phyloP scores from a whole-genome alignment of 768 basidiomycete species.

The Punctularia strigosozonata region DNA sequence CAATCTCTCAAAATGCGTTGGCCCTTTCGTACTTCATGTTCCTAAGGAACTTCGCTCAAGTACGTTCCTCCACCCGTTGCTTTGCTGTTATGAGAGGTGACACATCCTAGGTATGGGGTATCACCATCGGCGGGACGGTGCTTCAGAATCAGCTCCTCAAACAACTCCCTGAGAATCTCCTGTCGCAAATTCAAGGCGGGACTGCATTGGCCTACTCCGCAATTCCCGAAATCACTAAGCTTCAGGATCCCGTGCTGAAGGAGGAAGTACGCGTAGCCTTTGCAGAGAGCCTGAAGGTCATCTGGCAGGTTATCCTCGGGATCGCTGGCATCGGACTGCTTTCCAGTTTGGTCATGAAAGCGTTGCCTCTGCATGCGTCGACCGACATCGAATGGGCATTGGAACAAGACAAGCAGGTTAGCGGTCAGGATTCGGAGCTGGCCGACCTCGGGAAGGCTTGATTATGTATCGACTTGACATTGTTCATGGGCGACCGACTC shows the following conservation, averaged over 20 bases:
- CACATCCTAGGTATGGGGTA: not conserved
- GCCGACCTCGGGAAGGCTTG: no score
- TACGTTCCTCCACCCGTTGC: constrained; percentile 6
- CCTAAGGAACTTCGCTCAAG: constrained; percentile 23
- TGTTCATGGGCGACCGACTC: no score
- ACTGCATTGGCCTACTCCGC: constrained; percentile 15
- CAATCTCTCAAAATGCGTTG: constrained; percentile 25
- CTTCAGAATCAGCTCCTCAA: constrained; percentile 22
- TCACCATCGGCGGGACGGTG: constrained; percentile 18
- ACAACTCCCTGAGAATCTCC: constrained; percentile 13
- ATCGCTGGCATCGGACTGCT: constrained; percentile 12
- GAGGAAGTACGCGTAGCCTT: constrained; percentile 13
- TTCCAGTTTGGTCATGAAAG: constrained; percentile 10
- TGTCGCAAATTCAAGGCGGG: constrained; percentile 5
- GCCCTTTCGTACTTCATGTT: constrained; percentile 34
- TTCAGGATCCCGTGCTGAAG: constrained; percentile 9
- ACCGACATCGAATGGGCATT: not conserved
- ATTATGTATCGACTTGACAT: no score
- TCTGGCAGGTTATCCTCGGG: constrained; percentile 14
- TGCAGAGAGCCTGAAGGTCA: constrained; percentile 8
- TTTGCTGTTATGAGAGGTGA: not conserved
- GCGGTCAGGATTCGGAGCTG: no score
- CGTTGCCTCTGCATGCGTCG: constrained; percentile 7
- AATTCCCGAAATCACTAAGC: constrained; percentile 14
- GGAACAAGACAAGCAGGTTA: not conserved